A percentile compares a stretch with the other conserved stretches of the same genome.
Conservation (phyloP, 164 flowering plant species). For the Vitis rupestris region DNA sequence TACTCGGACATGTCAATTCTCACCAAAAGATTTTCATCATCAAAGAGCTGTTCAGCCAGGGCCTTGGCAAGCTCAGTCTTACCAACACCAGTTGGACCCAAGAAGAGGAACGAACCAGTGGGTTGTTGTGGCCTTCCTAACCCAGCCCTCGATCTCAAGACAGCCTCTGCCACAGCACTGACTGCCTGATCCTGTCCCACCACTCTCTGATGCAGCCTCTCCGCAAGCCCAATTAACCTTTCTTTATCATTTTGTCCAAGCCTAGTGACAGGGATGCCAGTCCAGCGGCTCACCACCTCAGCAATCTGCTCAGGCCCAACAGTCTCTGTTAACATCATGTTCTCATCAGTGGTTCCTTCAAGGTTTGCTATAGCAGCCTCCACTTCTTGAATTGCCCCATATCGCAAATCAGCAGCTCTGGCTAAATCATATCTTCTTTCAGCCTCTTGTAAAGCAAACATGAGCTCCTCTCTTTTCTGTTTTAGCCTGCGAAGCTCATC, state of each 20-base stretch:
- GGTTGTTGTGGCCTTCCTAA: constrained; percentile 84
- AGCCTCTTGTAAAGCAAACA: constrained; percentile 66
- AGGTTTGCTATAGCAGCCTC: constrained; percentile 65
- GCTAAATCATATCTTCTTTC: constrained; percentile 84
- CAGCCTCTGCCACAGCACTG: constrained; percentile 81
- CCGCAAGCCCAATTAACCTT: constrained; percentile 77
- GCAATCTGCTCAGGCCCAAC: constrained; percentile 89
- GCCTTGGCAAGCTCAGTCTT: constrained; percentile 97
- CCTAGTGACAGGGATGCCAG: constrained; percentile 86
- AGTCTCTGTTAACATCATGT: constrained; percentile 71
- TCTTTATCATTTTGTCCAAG: constrained; percentile 83
- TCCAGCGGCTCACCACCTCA: constrained; percentile 94
- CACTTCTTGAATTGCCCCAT: constrained; percentile 78
- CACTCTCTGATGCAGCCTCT: constrained; percentile 76
- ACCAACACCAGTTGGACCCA: constrained; percentile 98
- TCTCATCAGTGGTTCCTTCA: constrained; percentile 58
- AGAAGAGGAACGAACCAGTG: constrained; percentile 75
- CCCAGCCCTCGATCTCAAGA: constrained; percentile 86
- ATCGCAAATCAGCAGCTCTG: constrained; percentile 75
- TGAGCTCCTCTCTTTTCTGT: constrained; percentile 69
- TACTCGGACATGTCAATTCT: constrained; percentile 97
- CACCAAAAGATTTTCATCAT: constrained; percentile 73
- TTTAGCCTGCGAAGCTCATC: constrained; percentile 75
- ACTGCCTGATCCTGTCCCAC: constrained; percentile 91
- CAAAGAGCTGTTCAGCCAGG: constrained; percentile 87